phyloP scores from a whole-genome alignment of 1,139 yeast genomes.

The Blastobotrys arbuscula region DNA sequence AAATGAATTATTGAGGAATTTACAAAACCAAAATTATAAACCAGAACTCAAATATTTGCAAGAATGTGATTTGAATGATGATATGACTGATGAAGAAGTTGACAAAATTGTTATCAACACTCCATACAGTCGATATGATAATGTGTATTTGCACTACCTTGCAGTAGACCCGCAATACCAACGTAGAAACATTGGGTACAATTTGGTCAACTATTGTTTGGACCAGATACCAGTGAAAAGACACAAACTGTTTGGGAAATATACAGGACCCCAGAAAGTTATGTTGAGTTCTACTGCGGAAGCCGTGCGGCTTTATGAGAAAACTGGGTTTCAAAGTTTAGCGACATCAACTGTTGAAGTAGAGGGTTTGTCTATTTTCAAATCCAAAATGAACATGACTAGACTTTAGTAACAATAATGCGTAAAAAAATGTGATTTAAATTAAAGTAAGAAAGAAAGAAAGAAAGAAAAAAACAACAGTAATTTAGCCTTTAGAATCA shows the following conservation, averaged over 20 bases:
- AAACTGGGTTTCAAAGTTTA: conserved; percentile 15
- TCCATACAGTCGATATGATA: neutral
- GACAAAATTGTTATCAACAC: neutral
- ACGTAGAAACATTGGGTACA: neutral
- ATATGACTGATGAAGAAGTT: neutral
- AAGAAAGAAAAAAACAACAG: too few relatives aligned
- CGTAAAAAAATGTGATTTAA: too few relatives aligned
- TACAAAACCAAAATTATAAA: neutral
- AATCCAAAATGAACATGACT: conserved; percentile 1
- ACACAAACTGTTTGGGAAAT: conserved; percentile 7
- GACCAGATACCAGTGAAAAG: neutral
- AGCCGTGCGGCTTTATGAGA: conserved; percentile 15
- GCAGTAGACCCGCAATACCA: conserved; percentile 4
- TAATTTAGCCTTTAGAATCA: too few relatives aligned
- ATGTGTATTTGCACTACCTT: neutral
- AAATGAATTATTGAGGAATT: neutral
- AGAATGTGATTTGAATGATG: neutral
- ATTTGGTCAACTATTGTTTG: neutral
- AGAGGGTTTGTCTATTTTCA: neutral
- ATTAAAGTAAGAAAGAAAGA: too few relatives aligned
- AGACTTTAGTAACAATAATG: too few relatives aligned
- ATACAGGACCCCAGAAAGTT: conserved; percentile 18
- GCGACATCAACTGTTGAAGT: neutral
- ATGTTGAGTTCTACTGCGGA: conserved; percentile 15
- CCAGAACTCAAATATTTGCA: neutral